Conservation (phyloP, 148 eudicot genomes). For the Camellia granthamiana region DNA sequence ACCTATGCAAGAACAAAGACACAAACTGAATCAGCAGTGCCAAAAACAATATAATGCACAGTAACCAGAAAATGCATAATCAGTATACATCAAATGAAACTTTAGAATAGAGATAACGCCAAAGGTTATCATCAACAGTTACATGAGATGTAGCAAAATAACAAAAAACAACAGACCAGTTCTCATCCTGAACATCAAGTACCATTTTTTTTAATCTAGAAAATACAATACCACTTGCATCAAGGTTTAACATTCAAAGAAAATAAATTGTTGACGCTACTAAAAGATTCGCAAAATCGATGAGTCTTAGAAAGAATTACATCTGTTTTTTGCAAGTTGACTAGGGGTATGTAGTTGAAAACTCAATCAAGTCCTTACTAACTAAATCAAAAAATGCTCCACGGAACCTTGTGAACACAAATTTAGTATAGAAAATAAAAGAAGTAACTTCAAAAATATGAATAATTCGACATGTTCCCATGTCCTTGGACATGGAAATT, state of each 20-base stretch:
- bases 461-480: too few species aligned
- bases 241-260: background rate
- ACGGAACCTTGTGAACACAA: too few species aligned
- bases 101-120: background rate
- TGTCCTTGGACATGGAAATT: too few species aligned
- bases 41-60: background rate
- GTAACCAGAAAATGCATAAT: background rate
- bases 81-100: background rate
- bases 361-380: background rate
- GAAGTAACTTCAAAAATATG: too few species aligned
- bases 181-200: background rate
- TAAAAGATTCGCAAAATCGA: background rate
- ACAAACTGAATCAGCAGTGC: conserved; percentile 7
- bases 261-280: background rate
- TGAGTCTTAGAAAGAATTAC: background rate
- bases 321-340: background rate
- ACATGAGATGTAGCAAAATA: background rate
- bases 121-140: background rate
- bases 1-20: conserved; percentile 39
- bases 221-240: background rate
- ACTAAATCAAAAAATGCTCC: background rate
- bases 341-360: background rate
- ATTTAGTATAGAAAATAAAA: too few species aligned
- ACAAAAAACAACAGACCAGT: too few species aligned
- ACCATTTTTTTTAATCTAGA: background rate